A percentile compares a stretch with the other conserved stretches of the same genome.
Evolutionary conservation across 306 rosid species (phyloP).

Genomic region (Leucaena leucocephala): DNA sequence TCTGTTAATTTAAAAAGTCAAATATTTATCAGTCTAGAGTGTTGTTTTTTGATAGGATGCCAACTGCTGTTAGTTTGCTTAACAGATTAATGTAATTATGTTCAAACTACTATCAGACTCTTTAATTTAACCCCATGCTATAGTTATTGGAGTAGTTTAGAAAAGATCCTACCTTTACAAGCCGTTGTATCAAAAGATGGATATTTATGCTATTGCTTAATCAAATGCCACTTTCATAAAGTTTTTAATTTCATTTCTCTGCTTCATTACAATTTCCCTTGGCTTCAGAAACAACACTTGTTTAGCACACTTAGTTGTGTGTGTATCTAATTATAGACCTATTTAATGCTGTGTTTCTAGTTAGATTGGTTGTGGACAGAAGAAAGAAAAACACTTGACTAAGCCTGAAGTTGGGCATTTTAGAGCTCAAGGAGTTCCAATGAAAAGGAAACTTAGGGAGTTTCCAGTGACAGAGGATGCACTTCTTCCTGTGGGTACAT

Average conservation of each 20-base stretch:
- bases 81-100: not conserved
- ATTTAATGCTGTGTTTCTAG: slow-evolving; percentile 56
- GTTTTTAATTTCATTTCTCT: not conserved
- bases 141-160: not conserved
- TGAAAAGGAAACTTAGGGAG: slow-evolving; percentile 86
- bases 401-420: slow-evolving; percentile 98
- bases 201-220: not conserved
- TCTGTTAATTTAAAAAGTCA: not conserved
- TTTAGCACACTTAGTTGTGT: not conserved
- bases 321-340: slow-evolving; percentile 40
- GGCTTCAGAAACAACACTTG: not conserved
- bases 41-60: not conserved
- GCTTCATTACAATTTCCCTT: not conserved
- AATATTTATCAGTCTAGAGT: not conserved
- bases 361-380: slow-evolving; percentile 99
- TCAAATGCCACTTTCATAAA: not conserved
- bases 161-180: not conserved
- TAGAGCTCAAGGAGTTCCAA: slow-evolving; percentile 94
- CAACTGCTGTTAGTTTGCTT: not conserved
- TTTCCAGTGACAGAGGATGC: slow-evolving; percentile 96
- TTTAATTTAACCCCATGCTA: not conserved
- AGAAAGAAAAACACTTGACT: slow-evolving; percentile 87
- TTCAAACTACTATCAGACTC: not conserved
- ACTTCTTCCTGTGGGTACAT: slow-evolving; percentile 89
- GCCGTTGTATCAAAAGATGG: not conserved